Base-by-base conservation (phyloP, 176 grass and related monocot species). In the Carex myosuroides region DNA sequence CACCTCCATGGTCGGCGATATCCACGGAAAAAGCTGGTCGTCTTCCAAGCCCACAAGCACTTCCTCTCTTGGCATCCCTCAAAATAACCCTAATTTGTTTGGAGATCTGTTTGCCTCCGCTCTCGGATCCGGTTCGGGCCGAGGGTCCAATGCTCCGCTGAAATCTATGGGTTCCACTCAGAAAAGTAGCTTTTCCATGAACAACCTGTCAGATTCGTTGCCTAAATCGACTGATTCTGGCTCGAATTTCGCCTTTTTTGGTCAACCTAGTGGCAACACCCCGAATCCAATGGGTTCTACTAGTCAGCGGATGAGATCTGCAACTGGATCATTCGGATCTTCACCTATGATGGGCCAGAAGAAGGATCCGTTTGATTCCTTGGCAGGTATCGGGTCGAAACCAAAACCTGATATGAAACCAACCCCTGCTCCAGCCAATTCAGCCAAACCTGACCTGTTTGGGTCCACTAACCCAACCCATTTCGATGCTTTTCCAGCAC, bases 1-100 rank as follows among this genome's bases (percentile, higher is more conserved):
- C 24, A 66, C 90, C 64, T 91, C 96, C 87, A 99, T 99, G 96
- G 96, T 94, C 60, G 96, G 96, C 29, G 96, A 99, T 66, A 99
- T 99, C 76, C 90, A 92, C 81, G 96, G 96, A 63, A 87, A 87
- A 90, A 95, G 85, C 83, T 99, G 96, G 96, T 84, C 87, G 13
- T 88, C 90, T 67, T 83, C 93, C 50, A 79, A 89, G 16, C 86
- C 94, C 8, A 37, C 83, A 0, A 69, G 1, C 44, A 83, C 6
- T 67, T 93, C 41, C 84, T 92, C 70, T 41, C 18, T 95, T 52
- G 90, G 93, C 9, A 88, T 94, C 78, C 93, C 89, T 8, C 89
- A 92, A 84, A 85, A 87, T 14, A 94, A 89, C 72, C 91, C 93
- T 62, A 86, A 86, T 73, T 91, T 99, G 80, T 99, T 99, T 79